Conservation (phyloP, 768 basidiomycete genomes). For the Lentinula lateritia region DNA sequence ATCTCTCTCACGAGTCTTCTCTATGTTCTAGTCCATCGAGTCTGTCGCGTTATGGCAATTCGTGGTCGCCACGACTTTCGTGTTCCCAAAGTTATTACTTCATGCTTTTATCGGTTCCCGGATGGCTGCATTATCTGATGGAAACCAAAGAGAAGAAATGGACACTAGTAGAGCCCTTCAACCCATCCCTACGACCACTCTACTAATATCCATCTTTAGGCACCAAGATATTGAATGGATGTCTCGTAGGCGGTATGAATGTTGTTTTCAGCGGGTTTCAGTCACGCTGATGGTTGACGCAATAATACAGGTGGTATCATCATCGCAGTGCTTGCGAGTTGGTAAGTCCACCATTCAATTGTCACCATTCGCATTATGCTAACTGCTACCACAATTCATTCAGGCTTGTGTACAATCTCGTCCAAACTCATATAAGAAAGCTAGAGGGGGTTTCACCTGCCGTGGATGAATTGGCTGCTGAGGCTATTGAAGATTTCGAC, state of each 20-base stretch:
- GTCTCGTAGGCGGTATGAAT: constrained; percentile 38
- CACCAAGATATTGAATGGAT: constrained; percentile 60
- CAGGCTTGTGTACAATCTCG: constrained; percentile 63
- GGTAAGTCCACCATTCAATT: constrained; percentile 37
- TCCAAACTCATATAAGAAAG: constrained; percentile 55
- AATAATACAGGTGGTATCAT: constrained; percentile 36
- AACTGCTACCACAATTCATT: constrained; percentile 5
- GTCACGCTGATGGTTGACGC: background rate
- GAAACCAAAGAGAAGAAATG: constrained; percentile 68
- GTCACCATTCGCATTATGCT: constrained; percentile 5
- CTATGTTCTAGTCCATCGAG: constrained; percentile 53
- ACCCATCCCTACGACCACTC: background rate
- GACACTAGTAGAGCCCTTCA: constrained; percentile 51
- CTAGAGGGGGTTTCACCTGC: constrained; percentile 43
- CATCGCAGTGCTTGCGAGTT: constrained; percentile 57
- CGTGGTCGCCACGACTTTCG: constrained; percentile 61
- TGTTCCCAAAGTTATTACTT: constrained; percentile 66
- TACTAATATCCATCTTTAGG: constrained; percentile 26
- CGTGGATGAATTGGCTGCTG: constrained; percentile 50
- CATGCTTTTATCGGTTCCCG: constrained; percentile 77
- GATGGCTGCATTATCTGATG: constrained; percentile 71
- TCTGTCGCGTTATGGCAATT: constrained; percentile 75
- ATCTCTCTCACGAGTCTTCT: background rate
- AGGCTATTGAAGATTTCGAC: constrained; percentile 51
- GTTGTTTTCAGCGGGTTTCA: background rate